Conservation (phyloP, 352 stramenopile species). For the Globisporangium yorkense region DNA sequence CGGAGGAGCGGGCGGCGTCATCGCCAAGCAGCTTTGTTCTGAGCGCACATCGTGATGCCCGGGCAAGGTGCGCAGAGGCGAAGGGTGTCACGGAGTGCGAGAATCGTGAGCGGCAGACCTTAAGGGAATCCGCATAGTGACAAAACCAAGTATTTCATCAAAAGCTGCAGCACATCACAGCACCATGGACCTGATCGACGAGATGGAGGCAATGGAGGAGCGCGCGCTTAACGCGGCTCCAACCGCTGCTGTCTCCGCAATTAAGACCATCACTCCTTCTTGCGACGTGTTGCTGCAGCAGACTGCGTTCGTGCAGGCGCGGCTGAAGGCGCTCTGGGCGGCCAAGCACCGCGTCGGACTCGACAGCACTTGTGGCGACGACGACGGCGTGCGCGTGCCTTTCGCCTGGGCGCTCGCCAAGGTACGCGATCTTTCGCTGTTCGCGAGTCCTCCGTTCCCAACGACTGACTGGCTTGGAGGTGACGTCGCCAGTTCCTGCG, state of each 20-base stretch:
- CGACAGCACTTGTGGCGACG: neutral
- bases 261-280: neutral
- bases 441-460: neutral
- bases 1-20: no score
- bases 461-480: neutral
- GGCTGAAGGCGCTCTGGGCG: conserved; percentile 34
- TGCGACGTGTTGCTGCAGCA: conserved; percentile 25
- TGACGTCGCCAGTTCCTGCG: conserved; percentile 25
- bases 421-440: conserved; percentile 9
- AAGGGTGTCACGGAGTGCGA: no score
- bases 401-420: conserved; percentile 59
- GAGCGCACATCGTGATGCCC: no score
- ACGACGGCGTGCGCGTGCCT: conserved; percentile 19
- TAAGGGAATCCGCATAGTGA: neutral
- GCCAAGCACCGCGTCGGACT: conserved; percentile 16
- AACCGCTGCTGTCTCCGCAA: neutral
- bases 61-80: no score
- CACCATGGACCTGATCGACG: conserved; percentile 58
- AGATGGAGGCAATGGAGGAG: conserved; percentile 41
- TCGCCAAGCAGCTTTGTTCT: no score
- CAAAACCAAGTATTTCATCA: neutral
- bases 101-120: no score
- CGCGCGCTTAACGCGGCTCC: neutral
- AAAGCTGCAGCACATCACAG: neutral
- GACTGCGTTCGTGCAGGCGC: conserved; percentile 29